Conservation (phyloP, 2,329 filamentous ascomycete species). For the Aspergillus clavatus region DNA sequence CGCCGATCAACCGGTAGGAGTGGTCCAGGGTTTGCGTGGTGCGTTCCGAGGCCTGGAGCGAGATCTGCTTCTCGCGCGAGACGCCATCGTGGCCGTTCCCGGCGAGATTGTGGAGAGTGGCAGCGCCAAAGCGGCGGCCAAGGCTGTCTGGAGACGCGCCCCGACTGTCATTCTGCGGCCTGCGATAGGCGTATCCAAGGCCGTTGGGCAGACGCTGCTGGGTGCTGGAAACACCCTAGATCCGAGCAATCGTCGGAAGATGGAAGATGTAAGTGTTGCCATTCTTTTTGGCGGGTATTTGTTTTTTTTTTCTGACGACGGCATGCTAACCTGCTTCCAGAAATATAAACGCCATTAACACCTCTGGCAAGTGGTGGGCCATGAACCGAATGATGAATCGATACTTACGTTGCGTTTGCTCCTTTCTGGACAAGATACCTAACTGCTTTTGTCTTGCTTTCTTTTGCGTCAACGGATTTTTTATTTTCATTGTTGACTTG, state of each 20-base stretch:
- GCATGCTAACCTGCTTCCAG: conserved; percentile 17
- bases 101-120: conserved; percentile 84
- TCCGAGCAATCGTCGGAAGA: conserved; percentile 69
- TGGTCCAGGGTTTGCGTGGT: conserved; percentile 77
- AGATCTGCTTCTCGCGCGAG: conserved; percentile 78
- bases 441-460: no score
- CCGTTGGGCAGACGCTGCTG: conserved; percentile 80
- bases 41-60: conserved; percentile 78
- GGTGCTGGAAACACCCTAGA: conserved; percentile 91
- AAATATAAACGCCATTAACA: conserved; percentile 42
- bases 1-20: conserved; percentile 85
- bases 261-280: conserved; percentile 77
- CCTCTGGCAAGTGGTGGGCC: not conserved
- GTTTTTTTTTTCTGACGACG: no score
- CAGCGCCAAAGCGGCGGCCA: conserved; percentile 73
- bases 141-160: conserved; percentile 70
- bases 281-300: not conserved
- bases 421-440: not conserved
- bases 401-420: not conserved
- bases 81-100: conserved; percentile 92
- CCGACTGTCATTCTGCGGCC: conserved; percentile 92
- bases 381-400: not conserved
- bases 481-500: not conserved
- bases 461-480: not conserved
- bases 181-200: conserved; percentile 84